A percentile compares a stretch with the other conserved stretches of the same genome.
phyloP scores from a whole-genome alignment of 2,329 filamentous ascomycete species.

The Sporothrix sp. region DNA sequence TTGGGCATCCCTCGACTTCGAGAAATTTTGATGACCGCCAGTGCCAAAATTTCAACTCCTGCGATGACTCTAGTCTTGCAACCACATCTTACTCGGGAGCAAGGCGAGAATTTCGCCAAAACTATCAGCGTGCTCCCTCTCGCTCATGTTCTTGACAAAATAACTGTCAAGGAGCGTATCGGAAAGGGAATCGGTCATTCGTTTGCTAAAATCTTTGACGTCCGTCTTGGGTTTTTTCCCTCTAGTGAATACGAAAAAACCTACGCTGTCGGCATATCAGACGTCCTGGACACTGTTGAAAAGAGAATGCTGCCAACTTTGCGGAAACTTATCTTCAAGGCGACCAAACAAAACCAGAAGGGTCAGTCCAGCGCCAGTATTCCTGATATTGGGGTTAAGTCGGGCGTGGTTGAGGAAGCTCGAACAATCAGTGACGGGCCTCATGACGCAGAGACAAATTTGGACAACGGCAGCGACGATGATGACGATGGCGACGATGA shows the following conservation, averaged over 20 bases:
- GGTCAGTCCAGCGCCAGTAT: conserved; percentile 57
- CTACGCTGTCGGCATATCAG: conserved; percentile 70
- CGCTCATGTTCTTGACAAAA: conserved; percentile 72
- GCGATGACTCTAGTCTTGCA: conserved; percentile 78
- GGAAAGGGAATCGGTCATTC: conserved; percentile 58
- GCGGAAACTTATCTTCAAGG: conserved; percentile 59
- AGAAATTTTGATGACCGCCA: conserved; percentile 98
- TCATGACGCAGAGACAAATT: conserved; percentile 30
- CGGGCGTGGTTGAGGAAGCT: conserved; percentile 44
- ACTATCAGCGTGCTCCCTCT: conserved; percentile 80
- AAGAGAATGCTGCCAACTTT: conserved; percentile 66
- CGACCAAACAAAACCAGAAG: conserved; percentile 72
- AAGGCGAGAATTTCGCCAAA: conserved; percentile 77
- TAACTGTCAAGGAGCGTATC: conserved; percentile 69
- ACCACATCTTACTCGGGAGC: conserved; percentile 55
- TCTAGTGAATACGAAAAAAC: conserved; percentile 72
- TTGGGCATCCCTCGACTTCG: conserved; percentile 93
- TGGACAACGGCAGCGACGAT: conserved; percentile 53
- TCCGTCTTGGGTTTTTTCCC: conserved; percentile 76
- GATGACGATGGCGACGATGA: conserved; percentile 73
- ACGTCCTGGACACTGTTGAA: conserved; percentile 75
- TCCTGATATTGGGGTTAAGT: conserved; percentile 57
- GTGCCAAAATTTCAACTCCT: conserved; percentile 78
- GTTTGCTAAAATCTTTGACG: conserved; percentile 75
- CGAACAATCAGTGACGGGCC: conserved; percentile 23